Conservation (phyloP, 352 stramenopile genomes). For the Pelagophyceae sp. region DNA sequence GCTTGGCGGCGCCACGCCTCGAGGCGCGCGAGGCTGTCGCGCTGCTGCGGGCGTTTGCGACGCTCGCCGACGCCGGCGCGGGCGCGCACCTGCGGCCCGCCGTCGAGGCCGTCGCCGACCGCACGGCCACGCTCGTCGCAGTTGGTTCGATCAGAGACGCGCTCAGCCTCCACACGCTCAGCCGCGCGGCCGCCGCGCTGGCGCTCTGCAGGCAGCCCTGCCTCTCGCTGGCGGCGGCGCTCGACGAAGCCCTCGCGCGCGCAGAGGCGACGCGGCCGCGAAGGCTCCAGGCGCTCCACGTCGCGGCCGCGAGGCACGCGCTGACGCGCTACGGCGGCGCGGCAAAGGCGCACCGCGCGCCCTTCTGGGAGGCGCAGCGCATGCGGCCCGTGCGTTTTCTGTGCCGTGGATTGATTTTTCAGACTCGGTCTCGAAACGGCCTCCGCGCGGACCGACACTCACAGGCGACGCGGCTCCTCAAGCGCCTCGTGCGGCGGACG, state of each 20-base stretch:
- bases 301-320: background rate
- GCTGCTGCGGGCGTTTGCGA: background rate
- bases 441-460: too few relatives aligned
- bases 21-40: background rate
- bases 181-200: background rate
- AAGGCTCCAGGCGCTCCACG: background rate
- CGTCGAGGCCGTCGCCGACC: background rate
- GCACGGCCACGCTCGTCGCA: background rate
- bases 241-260: background rate
- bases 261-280: too few relatives aligned
- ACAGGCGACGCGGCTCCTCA: too few relatives aligned
- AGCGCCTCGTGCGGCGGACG: too few relatives aligned
- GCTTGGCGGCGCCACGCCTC: background rate
- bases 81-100: background rate
- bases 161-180: background rate
- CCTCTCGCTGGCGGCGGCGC: background rate
- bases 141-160: background rate
- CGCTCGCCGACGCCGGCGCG: background rate
- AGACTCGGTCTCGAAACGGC: too few relatives aligned
- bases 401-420: too few relatives aligned
- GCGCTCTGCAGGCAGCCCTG: background rate
- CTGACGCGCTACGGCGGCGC: too few relatives aligned
- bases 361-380: too few relatives aligned
- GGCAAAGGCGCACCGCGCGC: too few relatives aligned
- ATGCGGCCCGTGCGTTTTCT: too few relatives aligned